phyloP scores from a whole-genome alignment of 2,329 filamentous ascomycete genomes.

The Diaporthe destruens region DNA sequence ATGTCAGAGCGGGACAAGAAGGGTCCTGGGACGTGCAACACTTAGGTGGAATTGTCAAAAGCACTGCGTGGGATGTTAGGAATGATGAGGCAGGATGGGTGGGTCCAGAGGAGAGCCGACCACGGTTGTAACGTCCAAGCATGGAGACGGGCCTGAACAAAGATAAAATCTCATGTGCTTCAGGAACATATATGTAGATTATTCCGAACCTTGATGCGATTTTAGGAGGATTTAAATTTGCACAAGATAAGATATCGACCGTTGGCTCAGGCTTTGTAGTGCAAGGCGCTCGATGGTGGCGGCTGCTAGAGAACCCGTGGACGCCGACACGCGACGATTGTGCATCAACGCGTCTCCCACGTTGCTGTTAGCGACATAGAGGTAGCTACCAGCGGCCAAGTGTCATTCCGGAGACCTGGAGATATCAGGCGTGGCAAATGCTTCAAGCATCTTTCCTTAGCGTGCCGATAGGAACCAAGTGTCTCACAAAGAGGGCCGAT shows the following conservation, averaged over 20 bases:
- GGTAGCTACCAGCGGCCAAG: too few species aligned
- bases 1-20: constrained; percentile 5
- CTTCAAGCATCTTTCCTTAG: too few species aligned
- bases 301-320: too few species aligned
- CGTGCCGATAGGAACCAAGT: not conserved
- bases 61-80: constrained; percentile 1
- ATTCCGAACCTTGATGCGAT: not conserved
- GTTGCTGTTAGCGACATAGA: not conserved
- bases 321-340: not conserved
- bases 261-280: not conserved
- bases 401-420: not conserved
- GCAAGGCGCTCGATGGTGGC: not conserved
- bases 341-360: not conserved
- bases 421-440: not conserved
- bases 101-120: not conserved
- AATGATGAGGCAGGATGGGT: not conserved
- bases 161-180: not conserved
- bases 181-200: not conserved
- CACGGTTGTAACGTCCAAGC: not conserved
- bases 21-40: constrained; percentile 9
- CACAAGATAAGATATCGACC: not conserved
- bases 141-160: too few species aligned
- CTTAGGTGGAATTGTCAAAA: constrained; percentile 9
- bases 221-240: not conserved
- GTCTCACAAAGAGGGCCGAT: not conserved